Base-by-base conservation (phyloP, 768 basidiomycete species). In the Suillus spraguei region DNA sequence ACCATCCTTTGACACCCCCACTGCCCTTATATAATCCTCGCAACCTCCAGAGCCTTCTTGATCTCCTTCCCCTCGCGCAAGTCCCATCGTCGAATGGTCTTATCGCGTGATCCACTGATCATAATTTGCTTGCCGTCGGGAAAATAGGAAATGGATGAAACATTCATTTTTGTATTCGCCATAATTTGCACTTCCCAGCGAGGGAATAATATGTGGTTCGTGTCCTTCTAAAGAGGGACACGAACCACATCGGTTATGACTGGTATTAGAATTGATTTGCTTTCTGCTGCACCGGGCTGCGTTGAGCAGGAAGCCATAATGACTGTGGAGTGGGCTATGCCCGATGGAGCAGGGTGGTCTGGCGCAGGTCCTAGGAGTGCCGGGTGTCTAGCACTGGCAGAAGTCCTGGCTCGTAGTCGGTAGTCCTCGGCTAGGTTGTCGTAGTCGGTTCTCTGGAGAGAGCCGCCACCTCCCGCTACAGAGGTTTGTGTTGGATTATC, bases 11-110 rank as follows among this genome's bases (percentile, higher is more conserved):
- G 49, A 49, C 9, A 32, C 49, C 4, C 4, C 24, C 28, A 28
- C 28, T 28, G 28, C 16, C 24, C 0, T 16, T 0, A 49, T 4
- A 49, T 0, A 0, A 22, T 6, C 0, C 0, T 49, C 8, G 2
- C 14, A 49, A 28, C 28, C 7, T 49, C 49, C 14, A 14, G 49
- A 32, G 24, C 49, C 14, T 49, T 14, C 8, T 28, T 4, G 9
- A 49, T 28, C 14, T 49, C 2, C 28, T 28, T 28, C 2, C 28
- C 28, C 4, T 28, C 28, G 2, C 28, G 28, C 28, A 28, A 4
- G 7, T 49, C 8, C 49, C 24, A 49, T 49, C 28, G 24, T 16
- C 24, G 24, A 28, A 9, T 17, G 3, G 49, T 28, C 7, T 49
- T 16, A 16, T 49, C 24, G 3, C 1, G 0, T 2, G 49, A 17